Percentiles rank a stretch among this genome's conserved stretches.
These are phyloP conservation scores for Lenwebbia sp. DNA, from an alignment of 345 rosid species.

Conservation along the genomic window DNA sequence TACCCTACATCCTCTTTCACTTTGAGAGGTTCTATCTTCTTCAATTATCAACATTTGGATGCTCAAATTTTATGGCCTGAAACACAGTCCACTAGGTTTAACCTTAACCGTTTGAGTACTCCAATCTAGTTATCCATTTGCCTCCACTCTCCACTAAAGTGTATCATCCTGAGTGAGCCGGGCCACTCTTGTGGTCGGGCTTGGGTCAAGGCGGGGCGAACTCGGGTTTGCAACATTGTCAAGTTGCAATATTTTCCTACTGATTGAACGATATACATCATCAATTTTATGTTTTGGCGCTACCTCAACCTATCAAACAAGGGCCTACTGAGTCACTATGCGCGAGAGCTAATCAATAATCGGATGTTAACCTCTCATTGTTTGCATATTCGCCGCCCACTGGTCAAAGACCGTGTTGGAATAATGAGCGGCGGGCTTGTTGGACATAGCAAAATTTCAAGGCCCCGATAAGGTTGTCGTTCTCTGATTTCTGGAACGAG, in stretches of 20 bases:
- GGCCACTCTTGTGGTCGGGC: neutral
- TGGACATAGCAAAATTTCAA: neutral
- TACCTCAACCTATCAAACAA: neutral
- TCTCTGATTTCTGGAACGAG: neutral
- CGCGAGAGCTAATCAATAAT: neutral
- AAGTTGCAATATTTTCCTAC: neutral
- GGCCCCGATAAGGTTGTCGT: neutral
- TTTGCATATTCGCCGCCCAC: neutral
- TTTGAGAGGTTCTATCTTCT: neutral
- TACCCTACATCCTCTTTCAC: neutral
- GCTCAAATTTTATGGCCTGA: neutral
- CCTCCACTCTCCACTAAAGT: neutral
- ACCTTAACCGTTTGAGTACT: neutral
- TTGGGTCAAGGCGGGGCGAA: neutral
- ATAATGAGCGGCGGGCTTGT: neutral
- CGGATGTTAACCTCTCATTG: neutral
- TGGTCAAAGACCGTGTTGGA: neutral
- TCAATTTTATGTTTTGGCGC: neutral
- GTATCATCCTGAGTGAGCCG: neutral
- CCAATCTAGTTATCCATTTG: neutral
- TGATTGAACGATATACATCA: neutral
- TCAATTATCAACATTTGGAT: neutral
- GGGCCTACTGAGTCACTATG: neutral
- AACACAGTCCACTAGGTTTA: neutral
- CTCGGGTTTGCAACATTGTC: neutral